Percentiles rank a stretch among this genome's conserved stretches.
Evolutionary conservation across 495 filamentous ascomycete species (phyloP).

Genomic region (Hypomontagnella submonticulosa): DNA sequence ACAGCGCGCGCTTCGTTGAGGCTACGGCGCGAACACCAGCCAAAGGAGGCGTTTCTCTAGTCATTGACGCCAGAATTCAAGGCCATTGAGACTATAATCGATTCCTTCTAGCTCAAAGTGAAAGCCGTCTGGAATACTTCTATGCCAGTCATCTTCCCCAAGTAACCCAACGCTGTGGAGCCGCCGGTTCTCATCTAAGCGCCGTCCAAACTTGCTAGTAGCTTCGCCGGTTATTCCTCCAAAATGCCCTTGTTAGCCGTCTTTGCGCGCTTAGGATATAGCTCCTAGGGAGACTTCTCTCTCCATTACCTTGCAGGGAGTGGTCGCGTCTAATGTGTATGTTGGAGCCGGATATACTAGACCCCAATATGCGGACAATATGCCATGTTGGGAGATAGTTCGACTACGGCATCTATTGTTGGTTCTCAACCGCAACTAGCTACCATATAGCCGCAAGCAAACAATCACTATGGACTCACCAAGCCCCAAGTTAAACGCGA

Average conservation of each 20-base stretch:
- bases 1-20: constrained; percentile 41
- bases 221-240: constrained; percentile 30
- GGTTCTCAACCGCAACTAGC: constrained; percentile 16
- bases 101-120: constrained; percentile 20
- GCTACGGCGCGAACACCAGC: constrained; percentile 21
- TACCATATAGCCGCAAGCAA: constrained; percentile 1
- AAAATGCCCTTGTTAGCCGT: constrained; percentile 17
- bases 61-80: constrained; percentile 6
- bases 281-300: constrained; percentile 11
- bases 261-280: constrained; percentile 35
- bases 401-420: constrained; percentile 16
- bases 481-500: constrained; percentile 6
- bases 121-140: constrained; percentile 39
- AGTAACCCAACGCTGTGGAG: constrained; percentile 38
- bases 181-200: constrained; percentile 36
- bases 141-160: constrained; percentile 41
- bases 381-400: constrained; percentile 24
- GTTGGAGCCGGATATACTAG: constrained; percentile 13
- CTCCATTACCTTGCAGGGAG: constrained; percentile 18
- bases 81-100: constrained; percentile 13
- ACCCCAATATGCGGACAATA: constrained; percentile 5
- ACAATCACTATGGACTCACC: too few relatives aligned
- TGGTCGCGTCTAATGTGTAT: constrained; percentile 17
- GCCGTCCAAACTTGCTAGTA: constrained; percentile 26
- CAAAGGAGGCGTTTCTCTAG: constrained; percentile 17